phyloP scores from a whole-genome alignment of 2,329 filamentous ascomycete genomes.

The Tolypocladium ovalisporum region DNA sequence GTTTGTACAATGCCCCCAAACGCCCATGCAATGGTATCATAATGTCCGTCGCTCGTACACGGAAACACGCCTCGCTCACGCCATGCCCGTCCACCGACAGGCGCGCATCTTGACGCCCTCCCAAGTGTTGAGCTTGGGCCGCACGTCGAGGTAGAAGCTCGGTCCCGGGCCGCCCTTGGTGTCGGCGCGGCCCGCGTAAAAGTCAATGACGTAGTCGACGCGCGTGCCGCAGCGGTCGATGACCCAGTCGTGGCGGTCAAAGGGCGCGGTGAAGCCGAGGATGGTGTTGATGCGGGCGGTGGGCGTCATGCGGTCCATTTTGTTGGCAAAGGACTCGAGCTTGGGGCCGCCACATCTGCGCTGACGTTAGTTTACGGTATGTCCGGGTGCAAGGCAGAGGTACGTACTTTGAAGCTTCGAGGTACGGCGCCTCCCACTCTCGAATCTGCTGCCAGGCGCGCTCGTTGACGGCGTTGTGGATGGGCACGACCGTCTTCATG shows the following conservation, averaged over 20 bases:
- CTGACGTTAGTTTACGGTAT: background rate
- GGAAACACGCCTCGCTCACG: slow-evolving; percentile 16
- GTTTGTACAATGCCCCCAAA: background rate
- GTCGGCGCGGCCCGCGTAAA: slow-evolving; percentile 64
- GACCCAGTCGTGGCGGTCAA: slow-evolving; percentile 96
- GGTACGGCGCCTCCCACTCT: slow-evolving; percentile 69
- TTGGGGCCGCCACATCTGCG: slow-evolving; percentile 59
- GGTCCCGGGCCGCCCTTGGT: slow-evolving; percentile 21
- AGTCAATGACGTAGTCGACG: slow-evolving; percentile 96
- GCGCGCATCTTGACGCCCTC: slow-evolving; percentile 59
- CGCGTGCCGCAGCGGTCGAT: slow-evolving; percentile 79
- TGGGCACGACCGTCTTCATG: slow-evolving; percentile 88
- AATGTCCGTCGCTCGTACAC: background rate
- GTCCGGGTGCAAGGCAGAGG: background rate
- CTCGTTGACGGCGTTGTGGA: slow-evolving; percentile 98
- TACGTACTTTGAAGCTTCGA: slow-evolving; percentile 42
- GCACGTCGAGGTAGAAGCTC: slow-evolving; percentile 58
- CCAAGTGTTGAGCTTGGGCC: slow-evolving; percentile 58
- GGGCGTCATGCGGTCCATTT: slow-evolving; percentile 60
- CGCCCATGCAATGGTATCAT: background rate
- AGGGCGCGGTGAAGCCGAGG: slow-evolving; percentile 82
- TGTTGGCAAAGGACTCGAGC: slow-evolving; percentile 73
- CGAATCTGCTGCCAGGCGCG: slow-evolving; percentile 88
- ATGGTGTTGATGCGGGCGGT: slow-evolving; percentile 72
- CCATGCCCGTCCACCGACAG: slow-evolving; percentile 37